Percentiles rank a stretch among this genome's conserved stretches.
Conservation (phyloP, 2,329 filamentous ascomycete species). For the Malbranchea zuffiana region DNA sequence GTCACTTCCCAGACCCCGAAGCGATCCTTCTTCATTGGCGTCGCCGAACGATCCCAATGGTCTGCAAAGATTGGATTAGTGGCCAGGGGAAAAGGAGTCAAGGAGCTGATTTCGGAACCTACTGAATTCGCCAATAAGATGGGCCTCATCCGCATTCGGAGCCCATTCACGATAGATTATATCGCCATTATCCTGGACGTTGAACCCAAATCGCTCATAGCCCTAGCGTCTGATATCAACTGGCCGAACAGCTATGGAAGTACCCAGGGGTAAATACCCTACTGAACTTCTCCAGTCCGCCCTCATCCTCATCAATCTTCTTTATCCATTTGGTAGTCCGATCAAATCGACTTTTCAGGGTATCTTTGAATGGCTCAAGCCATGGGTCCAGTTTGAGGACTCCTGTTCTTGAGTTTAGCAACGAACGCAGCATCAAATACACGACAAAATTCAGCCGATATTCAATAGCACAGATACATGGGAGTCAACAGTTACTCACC, state of each 20-base stretch:
- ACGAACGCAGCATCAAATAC: constrained; percentile 6
- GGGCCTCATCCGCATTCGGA: constrained; percentile 73
- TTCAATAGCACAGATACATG: background rate
- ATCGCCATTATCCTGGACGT: constrained; percentile 68
- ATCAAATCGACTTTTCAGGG: constrained; percentile 62
- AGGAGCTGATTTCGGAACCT: no score
- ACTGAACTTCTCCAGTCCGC: constrained; percentile 84
- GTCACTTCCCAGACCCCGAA: constrained; percentile 82
- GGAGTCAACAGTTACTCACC: constrained; percentile 18
- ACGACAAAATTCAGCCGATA: background rate
- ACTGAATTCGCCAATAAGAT: constrained; percentile 92
- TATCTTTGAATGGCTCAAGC: constrained; percentile 71
- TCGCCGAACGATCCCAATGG: constrained; percentile 71
- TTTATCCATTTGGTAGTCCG: constrained; percentile 81
- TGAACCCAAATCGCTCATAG: constrained; percentile 76
- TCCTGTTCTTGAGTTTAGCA: constrained; percentile 36
- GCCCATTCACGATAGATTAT: constrained; percentile 95
- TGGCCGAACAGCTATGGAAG: constrained; percentile 5
- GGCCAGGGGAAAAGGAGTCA: background rate
- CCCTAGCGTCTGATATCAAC: constrained; percentile 45
- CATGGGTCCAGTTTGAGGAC: constrained; percentile 81
- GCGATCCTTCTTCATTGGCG: constrained; percentile 74
- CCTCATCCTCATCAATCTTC: constrained; percentile 70
- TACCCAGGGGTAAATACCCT: constrained; percentile 43
- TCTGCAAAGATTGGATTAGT: constrained; percentile 42